Evolutionary conservation across 345 rosid genomes (phyloP).

Genomic region (Aquilaria yunnanensis): DNA sequence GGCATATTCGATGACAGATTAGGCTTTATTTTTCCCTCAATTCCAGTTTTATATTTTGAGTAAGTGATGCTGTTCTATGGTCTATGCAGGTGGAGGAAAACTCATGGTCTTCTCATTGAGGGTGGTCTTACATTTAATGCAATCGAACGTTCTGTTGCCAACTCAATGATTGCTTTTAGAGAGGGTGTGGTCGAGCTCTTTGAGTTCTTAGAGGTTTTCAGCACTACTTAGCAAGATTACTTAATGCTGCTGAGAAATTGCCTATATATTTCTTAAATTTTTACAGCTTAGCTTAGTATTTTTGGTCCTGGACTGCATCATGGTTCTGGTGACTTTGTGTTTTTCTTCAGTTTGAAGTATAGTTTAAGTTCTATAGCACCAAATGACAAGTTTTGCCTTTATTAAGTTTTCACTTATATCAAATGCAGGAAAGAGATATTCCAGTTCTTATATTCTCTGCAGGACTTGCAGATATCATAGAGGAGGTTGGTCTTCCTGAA

Average conservation of each 20-base stretch:
- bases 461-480: constrained; percentile 94
- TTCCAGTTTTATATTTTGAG: background rate
- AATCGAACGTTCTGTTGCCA: constrained; percentile 58
- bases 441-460: constrained; percentile 88
- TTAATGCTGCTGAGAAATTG: too few species aligned
- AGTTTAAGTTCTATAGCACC: too few species aligned
- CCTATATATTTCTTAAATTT: too few species aligned
- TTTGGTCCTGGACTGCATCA: too few species aligned
- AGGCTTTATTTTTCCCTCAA: background rate
- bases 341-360: too few species aligned
- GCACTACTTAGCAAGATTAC: too few species aligned
- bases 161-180: constrained; percentile 64
- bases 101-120: constrained; percentile 77
- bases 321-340: too few species aligned
- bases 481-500: constrained; percentile 53
- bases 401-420: constrained; percentile 3
- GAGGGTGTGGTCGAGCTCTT: constrained; percentile 74
- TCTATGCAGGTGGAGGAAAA: constrained; percentile 69
- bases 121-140: constrained; percentile 85
- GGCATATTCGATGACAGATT: too few species aligned
- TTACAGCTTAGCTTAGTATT: too few species aligned
- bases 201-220: constrained; percentile 67
- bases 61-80: background rate
- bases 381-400: too few species aligned
- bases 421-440: constrained; percentile 57